Base-by-base conservation (phyloP, 2,329 filamentous ascomycete genomes). In the Sporothrix pseudoabietina region DNA sequence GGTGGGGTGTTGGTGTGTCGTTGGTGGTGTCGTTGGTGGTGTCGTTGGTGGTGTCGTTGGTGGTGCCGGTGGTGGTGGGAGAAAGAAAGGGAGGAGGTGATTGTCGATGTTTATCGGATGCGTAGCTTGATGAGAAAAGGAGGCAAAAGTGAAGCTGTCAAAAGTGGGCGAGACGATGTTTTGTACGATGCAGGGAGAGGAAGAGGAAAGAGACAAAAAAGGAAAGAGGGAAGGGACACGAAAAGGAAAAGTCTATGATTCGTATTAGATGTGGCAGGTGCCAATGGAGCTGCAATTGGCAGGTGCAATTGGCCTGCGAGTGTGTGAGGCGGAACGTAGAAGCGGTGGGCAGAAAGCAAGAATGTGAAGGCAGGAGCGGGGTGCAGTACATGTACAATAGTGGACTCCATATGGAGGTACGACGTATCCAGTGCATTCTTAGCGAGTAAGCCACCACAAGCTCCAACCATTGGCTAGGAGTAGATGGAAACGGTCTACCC, bases 401-500 rank as follows among this genome's bases (percentile, higher is more conserved):
- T 59, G 44, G 26, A 30, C 1, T 26, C 26, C 26, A 26, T 26
- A 26, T n/a, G n/a, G n/a, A n/a, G n/a, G n/a, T n/a, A n/a, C n/a
- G n/a, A n/a, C n/a, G n/a, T n/a, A 10, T 49, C 32, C 22, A 39
- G 61, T 44, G 65, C 44, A 68, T 32, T 69, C 10, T 12, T 26
- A 22, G n/a, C 69, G 68, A 44, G 68, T 49, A 73, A 70, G 55
- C 54, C 66, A 71, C 39, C 68, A 73, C 72, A 68, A 73, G 72
- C 72, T 73, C 49, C 49, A 73, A 49, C 57, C 16, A 69, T 73
- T 73, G 72, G 72, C 69, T 19, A 49, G 61, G 47, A 70, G 39
- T 14, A 8, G 52, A 26, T 57, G 52, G 30, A 44, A 65, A 14
- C 61, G 61, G 61, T 8, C 39, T 26, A 16, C 10, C 32, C 32